Conservation (phyloP, 2,329 filamentous ascomycete species). For the Corynespora cassiicola region DNA sequence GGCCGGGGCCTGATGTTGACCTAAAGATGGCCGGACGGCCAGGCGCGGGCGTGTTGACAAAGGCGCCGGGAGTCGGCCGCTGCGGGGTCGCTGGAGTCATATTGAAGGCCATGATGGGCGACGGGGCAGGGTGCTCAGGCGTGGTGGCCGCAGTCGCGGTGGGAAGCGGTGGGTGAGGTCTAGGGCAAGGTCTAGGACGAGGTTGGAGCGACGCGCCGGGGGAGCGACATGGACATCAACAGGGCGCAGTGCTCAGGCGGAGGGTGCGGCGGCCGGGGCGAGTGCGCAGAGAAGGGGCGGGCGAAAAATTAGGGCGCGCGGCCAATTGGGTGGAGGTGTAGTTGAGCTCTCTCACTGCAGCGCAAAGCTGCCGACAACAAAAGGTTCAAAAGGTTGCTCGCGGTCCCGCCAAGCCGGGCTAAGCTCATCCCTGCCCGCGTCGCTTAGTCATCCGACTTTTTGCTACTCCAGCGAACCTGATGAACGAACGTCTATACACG, state of each 20-base stretch:
- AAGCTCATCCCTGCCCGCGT: constrained; percentile 2
- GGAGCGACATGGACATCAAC: constrained; percentile 34
- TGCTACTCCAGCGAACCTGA: not conserved
- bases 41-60: constrained; percentile 74
- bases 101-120: constrained; percentile 34
- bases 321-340: constrained; percentile 37
- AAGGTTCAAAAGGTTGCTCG: too few species aligned
- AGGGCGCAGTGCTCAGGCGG: constrained; percentile 18
- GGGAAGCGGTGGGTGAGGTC: constrained; percentile 26
- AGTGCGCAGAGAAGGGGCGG: constrained; percentile 18
- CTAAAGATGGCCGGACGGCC: constrained; percentile 37
- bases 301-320: constrained; percentile 23
- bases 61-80: constrained; percentile 77
- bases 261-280: constrained; percentile 1
- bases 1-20: constrained; percentile 30
- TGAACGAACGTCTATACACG: not conserved
- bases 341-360: constrained; percentile 14
- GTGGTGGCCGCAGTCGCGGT: constrained; percentile 22
- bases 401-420: constrained; percentile 7
- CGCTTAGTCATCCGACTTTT: not conserved
- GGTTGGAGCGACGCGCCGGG: constrained; percentile 36
- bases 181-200: constrained; percentile 32
- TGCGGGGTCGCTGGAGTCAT: constrained; percentile 61
- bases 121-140: constrained; percentile 7
- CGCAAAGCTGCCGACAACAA: constrained; percentile 36